Evolutionary conservation across 1,139 yeast species (phyloP).

Genomic region (Scheffersomyces cryptocercus): DNA sequence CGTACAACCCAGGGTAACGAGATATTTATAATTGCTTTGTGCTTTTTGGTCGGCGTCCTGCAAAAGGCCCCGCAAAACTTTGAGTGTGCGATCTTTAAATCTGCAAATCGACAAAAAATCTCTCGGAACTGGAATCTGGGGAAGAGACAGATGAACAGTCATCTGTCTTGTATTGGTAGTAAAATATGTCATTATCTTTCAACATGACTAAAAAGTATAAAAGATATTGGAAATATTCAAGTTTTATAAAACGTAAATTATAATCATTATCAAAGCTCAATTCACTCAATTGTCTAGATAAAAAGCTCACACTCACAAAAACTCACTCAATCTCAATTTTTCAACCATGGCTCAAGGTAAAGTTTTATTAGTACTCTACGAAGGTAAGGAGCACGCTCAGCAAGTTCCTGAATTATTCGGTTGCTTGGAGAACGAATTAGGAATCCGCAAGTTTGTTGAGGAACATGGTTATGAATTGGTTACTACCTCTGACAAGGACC

Average conservation of each 20-base stretch:
- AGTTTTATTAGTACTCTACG: slow-evolving; percentile 57
- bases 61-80: too few relatives aligned
- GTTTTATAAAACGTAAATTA: background rate
- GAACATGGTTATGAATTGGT: slow-evolving; percentile 67
- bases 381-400: slow-evolving; percentile 56
- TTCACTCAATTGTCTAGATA: background rate
- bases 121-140: too few relatives aligned
- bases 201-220: background rate
- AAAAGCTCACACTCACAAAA: too few relatives aligned
- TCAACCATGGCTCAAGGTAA: slow-evolving; percentile 30
- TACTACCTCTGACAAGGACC: slow-evolving; percentile 71
- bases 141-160: too few relatives aligned
- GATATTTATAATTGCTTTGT: too few relatives aligned
- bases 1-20: too few relatives aligned
- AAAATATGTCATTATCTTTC: too few relatives aligned
- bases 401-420: slow-evolving; percentile 67
- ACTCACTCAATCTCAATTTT: background rate
- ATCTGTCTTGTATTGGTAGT: too few relatives aligned
- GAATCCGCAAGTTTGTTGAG: slow-evolving; percentile 66
- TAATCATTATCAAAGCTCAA: background rate
- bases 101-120: too few relatives aligned
- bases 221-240: background rate
- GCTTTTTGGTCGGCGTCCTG: too few relatives aligned
- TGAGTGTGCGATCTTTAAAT: too few relatives aligned
- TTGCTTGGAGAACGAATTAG: slow-evolving; percentile 74